phyloP scores from a whole-genome alignment of 495 filamentous ascomycete species.

The Pseudomonodictys pantanalensis region DNA sequence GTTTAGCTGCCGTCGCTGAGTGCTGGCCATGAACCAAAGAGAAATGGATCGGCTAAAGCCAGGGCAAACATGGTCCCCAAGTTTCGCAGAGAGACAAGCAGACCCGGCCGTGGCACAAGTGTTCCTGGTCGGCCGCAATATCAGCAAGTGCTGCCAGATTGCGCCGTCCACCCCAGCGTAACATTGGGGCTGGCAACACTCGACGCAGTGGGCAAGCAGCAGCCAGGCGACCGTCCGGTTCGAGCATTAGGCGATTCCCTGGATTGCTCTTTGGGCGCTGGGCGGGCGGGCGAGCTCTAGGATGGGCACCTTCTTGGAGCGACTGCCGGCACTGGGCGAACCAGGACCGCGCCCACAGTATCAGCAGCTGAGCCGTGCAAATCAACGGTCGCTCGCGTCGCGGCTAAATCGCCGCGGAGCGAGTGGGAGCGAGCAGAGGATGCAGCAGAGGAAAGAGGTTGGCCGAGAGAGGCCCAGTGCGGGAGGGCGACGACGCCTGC shows the following conservation, averaged over 20 bases:
- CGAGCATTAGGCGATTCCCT: too few species aligned
- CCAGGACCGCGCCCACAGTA: conserved; percentile 16
- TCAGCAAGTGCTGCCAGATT: background rate
- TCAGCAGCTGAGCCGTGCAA: conserved; percentile 1
- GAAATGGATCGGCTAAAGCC: background rate
- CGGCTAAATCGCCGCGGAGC: conserved; percentile 18
- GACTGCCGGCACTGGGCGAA: conserved; percentile 14
- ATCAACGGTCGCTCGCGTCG: conserved; percentile 6
- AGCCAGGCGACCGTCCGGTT: too few species aligned
- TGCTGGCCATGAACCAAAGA: too few species aligned
- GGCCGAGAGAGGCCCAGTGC: background rate
- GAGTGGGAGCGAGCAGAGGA: background rate
- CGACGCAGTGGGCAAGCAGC: too few species aligned
- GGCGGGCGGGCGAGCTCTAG: background rate
- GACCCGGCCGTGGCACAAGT: background rate
- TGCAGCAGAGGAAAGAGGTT: background rate
- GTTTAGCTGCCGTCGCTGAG: too few species aligned
- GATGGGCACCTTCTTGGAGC: background rate
- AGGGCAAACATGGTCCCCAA: background rate
- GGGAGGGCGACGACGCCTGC: background rate
- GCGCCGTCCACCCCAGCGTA: background rate
- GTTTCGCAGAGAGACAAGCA: too few species aligned
- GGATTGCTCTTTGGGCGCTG: background rate
- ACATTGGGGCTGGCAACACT: too few species aligned
- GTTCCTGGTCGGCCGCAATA: background rate